Evolutionary conservation across 208 protist species (phyloP).

Genomic region (Novymonas esmeraldas): DNA sequence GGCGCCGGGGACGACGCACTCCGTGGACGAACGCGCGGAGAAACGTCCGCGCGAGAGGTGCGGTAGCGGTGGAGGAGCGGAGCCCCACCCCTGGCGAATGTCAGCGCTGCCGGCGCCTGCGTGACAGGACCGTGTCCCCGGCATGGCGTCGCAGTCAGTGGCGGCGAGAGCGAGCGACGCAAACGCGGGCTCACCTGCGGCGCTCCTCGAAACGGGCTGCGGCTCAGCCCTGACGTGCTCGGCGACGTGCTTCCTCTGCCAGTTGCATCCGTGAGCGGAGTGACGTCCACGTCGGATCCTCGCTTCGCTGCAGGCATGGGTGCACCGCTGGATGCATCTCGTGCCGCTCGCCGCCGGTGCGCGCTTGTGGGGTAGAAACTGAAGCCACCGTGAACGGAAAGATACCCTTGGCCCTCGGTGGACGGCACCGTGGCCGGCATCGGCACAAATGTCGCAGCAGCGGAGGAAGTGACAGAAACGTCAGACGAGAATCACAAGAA

Average conservation of each 20-base stretch:
- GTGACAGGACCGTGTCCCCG: neutral
- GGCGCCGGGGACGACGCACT: conserved; percentile 13
- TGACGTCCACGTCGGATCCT: neutral
- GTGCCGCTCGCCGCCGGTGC: conserved; percentile 29
- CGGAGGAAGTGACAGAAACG: neutral
- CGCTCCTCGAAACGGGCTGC: conserved; percentile 16
- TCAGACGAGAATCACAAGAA: conserved; percentile 3
- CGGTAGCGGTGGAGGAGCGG: conserved; percentile 46
- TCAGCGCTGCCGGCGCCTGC: neutral
- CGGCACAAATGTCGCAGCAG: conserved; percentile 3
- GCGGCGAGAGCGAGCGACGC: conserved; percentile 9
- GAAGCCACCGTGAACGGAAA: conserved; percentile 36
- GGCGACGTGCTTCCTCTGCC: conserved; percentile 2
- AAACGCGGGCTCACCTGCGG: neutral
- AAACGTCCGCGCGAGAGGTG: conserved; percentile 9
- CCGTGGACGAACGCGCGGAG: neutral
- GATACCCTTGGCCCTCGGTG: conserved; percentile 16
- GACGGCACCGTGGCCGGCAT: neutral
- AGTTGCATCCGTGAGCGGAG: neutral
- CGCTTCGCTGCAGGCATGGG: neutral
- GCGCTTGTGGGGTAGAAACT: conserved; percentile 53
- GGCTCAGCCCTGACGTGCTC: conserved; percentile 21
- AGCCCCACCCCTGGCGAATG: conserved; percentile 1
- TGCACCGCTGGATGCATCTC: neutral
- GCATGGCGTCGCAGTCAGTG: conserved; percentile 1